Base-by-base conservation (phyloP, 2,329 filamentous ascomycete species). In the Metarhizium humberi region DNA sequence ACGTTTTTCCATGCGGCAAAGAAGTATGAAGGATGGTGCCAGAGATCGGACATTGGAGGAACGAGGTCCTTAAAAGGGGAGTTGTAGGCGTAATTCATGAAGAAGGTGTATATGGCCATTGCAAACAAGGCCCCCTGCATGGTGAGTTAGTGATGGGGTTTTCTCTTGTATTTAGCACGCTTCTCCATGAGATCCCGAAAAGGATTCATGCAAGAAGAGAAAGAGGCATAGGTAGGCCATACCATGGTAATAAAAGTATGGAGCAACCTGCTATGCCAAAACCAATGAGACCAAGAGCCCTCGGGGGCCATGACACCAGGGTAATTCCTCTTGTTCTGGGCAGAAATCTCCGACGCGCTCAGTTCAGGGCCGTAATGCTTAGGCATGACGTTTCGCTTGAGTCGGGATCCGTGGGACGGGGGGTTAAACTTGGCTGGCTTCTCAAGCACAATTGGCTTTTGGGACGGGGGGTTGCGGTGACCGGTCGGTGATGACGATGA, bases 351-450 rank as follows among this genome's bases (percentile, higher is more conserved):
- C 52, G 85, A 79, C 20, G 78, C 74, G 16, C 82, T 84, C 58
- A 91, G 73, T 25, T 82, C 73, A 18, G 90, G 88, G 42, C 90
- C 91, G 67, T 95, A 95, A 69, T 86, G 83, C 63, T 79, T 78
- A 34, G 86, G 84, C 6, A 75, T 69, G 30, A 66, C 70, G 71
- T 67, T 69, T 60, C 79, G 77, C 54, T 80, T 78, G 36, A 90
- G 79, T 6, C 87, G 79, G 25, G 87, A 76, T 13, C 88, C 86
- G 70, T 97, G 94, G 0, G 92, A 97, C 0, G 94, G 94, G 2
- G 94, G 92, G 50, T 89, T 89, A 78, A 96, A 97, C 69, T 86
- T 88, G 65, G 88, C 81, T 29, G 92, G 92, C 71, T 96, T 90
- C 64, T 89, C 89, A 60, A 99, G 85, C 5, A 90, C 80, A 58